phyloP scores from a whole-genome alignment of 306 rosid species.

The Fagus sylvatica region DNA sequence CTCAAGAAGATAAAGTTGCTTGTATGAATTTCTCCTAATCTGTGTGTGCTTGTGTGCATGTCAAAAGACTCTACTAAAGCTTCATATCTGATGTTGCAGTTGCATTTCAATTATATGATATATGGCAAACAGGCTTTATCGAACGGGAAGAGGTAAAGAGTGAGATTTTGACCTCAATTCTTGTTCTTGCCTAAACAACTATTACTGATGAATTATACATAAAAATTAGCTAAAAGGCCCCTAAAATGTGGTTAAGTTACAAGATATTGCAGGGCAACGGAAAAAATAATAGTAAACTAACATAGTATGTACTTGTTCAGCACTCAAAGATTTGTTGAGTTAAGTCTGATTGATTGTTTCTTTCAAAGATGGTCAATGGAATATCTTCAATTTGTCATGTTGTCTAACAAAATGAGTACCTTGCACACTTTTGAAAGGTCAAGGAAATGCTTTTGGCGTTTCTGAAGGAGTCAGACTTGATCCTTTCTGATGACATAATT shows the following conservation, averaged over 20 bases:
- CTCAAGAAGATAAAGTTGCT: constrained; percentile 44
- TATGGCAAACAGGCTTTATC: constrained; percentile 52
- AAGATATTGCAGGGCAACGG: too few species aligned
- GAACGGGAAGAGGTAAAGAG: constrained; percentile 49
- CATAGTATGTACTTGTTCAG: not conserved
- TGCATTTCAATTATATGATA: constrained; percentile 58
- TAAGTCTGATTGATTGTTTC: too few species aligned
- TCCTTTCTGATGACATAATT: constrained; percentile 49
- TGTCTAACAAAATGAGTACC: not conserved
- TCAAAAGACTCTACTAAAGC: constrained; percentile 5
- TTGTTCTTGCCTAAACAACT: not conserved
- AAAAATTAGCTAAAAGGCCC: too few species aligned
- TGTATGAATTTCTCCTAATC: constrained; percentile 33
- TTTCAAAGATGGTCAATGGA: too few species aligned
- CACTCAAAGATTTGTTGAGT: too few species aligned
- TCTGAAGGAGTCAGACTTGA: constrained; percentile 51
- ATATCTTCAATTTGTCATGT: too few species aligned
- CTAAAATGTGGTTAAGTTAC: too few species aligned
- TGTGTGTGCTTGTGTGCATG: not conserved
- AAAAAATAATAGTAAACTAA: not conserved
- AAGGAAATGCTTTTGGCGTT: constrained; percentile 56
- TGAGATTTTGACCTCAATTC: not conserved
- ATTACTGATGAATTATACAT: not conserved
- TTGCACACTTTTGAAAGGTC: constrained; percentile 28
- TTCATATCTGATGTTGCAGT: constrained; percentile 36